Percentiles rank a stretch among this genome's conserved stretches.
phyloP scores from a whole-genome alignment of 2,329 filamentous ascomycete genomes.

The Trichoderma koningii region DNA sequence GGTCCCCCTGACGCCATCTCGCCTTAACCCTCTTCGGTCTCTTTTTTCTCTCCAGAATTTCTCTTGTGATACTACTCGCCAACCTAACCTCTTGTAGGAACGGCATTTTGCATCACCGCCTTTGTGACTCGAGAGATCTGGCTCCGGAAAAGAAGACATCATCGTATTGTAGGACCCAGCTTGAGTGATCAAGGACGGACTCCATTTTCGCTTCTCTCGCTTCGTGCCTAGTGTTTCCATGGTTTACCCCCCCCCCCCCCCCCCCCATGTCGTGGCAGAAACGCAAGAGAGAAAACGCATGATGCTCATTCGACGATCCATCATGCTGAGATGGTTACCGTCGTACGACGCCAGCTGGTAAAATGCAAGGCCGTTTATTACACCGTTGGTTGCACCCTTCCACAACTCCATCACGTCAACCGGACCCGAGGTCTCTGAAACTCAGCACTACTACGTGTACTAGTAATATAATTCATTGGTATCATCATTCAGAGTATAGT shows the following conservation, averaged over 20 bases:
- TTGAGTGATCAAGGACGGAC: not conserved
- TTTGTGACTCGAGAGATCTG: not conserved
- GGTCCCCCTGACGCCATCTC: conserved; percentile 17
- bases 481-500: not conserved
- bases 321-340: not conserved
- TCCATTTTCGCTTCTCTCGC: conserved; percentile 19
- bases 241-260: too few relatives aligned
- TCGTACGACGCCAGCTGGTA: conserved; percentile 12
- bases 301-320: conserved; percentile 20
- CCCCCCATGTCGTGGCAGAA: not conserved
- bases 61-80: not conserved
- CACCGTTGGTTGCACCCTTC: too few relatives aligned
- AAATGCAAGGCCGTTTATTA: too few relatives aligned
- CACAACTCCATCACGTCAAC: not conserved
- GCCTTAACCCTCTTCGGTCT: conserved; percentile 7
- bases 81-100: too few relatives aligned
- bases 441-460: too few relatives aligned
- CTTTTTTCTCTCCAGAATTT: not conserved
- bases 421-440: not conserved
- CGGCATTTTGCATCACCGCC: conserved; percentile 9
- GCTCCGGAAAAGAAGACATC: too few relatives aligned
- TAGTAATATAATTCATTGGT: not conserved
- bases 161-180: not conserved
- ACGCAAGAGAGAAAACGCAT: conserved; percentile 8
- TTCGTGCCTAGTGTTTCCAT: not conserved